A percentile compares a stretch with the other conserved stretches of the same genome.
Conservation (phyloP, 2,329 filamentous ascomycete genomes). For the Aspergillus pseudonomiae region DNA sequence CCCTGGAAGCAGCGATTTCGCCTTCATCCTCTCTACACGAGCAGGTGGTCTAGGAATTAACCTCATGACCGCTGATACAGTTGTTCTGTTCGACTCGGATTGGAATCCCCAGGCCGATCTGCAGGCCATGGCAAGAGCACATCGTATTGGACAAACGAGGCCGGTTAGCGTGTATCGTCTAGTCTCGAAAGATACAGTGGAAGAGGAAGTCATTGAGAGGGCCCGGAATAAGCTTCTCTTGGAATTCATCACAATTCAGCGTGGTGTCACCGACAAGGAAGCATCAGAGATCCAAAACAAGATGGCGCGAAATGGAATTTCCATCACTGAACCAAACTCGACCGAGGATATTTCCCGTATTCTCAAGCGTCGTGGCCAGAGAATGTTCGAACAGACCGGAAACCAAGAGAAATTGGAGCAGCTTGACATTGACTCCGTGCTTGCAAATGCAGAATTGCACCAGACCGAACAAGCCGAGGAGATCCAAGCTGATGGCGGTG, state of each 20-base stretch:
- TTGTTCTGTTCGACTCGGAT: constrained; percentile 91
- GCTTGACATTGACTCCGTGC: constrained; percentile 93
- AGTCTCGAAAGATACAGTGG: constrained; percentile 96
- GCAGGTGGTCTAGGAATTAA: constrained; percentile 99
- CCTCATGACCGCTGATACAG: constrained; percentile 96
- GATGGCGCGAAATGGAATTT: constrained; percentile 64
- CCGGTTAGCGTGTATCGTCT: constrained; percentile 96
- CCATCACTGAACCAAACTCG: constrained; percentile 76
- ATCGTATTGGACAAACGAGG: constrained; percentile 94
- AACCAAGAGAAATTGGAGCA: constrained; percentile 97
- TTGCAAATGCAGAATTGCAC: constrained; percentile 95
- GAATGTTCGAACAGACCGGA: constrained; percentile 96
- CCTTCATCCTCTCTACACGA: constrained; percentile 90
- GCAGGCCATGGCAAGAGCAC: constrained; percentile 97
- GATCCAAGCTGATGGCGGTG: constrained; percentile 92
- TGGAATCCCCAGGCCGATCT: constrained; percentile 99
- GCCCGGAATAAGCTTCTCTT: constrained; percentile 96
- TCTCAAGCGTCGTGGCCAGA: constrained; percentile 95
- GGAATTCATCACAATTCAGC: constrained; percentile 95
- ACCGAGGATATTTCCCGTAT: constrained; percentile 96
- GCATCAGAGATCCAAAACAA: constrained; percentile 81
- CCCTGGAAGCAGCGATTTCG: constrained; percentile 94
- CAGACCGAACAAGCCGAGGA: constrained; percentile 94
- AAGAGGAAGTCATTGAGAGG: constrained; percentile 94
- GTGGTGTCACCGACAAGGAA: constrained; percentile 92